Evolutionary conservation across 2,329 filamentous ascomycete species (phyloP), one percentile per base, ranked within the genome.

Genomic region (Cladosporium sp.): DNA sequence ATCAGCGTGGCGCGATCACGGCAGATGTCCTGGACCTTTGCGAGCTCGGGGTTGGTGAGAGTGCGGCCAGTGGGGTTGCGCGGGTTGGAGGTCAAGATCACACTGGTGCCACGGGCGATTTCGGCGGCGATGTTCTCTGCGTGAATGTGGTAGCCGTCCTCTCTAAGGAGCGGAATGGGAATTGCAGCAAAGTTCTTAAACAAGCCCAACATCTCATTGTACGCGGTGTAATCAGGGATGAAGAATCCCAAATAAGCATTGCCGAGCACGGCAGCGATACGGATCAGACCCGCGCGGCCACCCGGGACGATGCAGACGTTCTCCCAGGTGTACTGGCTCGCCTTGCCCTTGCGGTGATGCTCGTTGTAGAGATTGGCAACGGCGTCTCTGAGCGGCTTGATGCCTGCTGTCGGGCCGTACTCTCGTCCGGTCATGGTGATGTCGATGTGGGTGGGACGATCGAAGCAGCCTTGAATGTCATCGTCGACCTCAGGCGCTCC

Each of bases 241-340:
- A 96, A 97, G 85, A 97, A 97, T 50, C 90, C 92, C 69, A 97
- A 84, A 64, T 78, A 77, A 64, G 93, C 89, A 78, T 96, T 96
- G 69, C 94, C 94, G 33, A 98, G 81, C 6, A 98, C 93, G 61
- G 94, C 94, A 23, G 94, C 94, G 77, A 98, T 97, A 72, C 94
- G 88, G 77, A 97, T 97, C 80, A 98, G 82, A 58, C 94, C 94
- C 37, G 94, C 94, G 73, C 94, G 88, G 46, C 94, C 94, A 78
- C 93, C 93, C 55, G 94, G 94, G 3, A 98, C 94, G 77, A 98
- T 96, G 77, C 91, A 93, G 21, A 97, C 94, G 78, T 98, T 98
- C 83, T 98, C 94, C 91, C 92, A 97, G 6, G 91, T 96, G 78
- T 98, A 98, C 80, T 96, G 85, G 79, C 90, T 94, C 12, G 88